Evolutionary conservation across 805 yeast genomes (phyloP), one percentile per base, ranked within the genome.

Genomic region (Kodamaea leandrae): DNA sequence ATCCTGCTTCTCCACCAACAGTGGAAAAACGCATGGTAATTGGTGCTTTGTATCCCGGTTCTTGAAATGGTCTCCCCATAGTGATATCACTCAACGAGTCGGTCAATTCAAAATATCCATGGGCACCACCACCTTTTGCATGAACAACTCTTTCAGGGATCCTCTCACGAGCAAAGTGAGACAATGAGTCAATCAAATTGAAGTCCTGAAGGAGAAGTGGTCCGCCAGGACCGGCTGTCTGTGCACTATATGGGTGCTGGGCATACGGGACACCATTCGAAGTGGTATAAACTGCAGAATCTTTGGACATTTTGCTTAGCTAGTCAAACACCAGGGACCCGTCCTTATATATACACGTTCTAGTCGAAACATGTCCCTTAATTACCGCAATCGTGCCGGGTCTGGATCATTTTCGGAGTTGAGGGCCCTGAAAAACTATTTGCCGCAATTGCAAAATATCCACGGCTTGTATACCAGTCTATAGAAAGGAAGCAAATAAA

Each of bases 81-180:
- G 86, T 68, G 55, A 86, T 80, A 54, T 86, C 95, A 52, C 42
- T 29, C 35, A 46, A 42, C 20, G 50, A 46, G 18, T 87, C 91
- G 9, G 96, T 87, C 39, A 83, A 90, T 63, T 85, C 95, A 60
- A 88, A 88, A 50, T 73, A 76, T 50, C 96, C 96, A 60, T 73
- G 86, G 7, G 96, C 96, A 58, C 96, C 96, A 10, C 90, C 84
- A 52, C 96, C 96, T 61, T 87, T 87, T 40, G 96, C 96, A 58
- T 87, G 96, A 25, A 88, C 96, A 43, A 87, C 95, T 66, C 96
- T 76, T 68, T 88, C 96, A 8, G 96, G 96, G 49, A 87, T 83
- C 64, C 96, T 73, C 66, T 87, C 96, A 52, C 95, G 75, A 66
- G 86, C 95, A 55, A 87, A 87, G 63, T 86, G 96, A 15, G 95